Conservation (phyloP, 108 stramenopile genomes). For the Skeletonema potamos region DNA sequence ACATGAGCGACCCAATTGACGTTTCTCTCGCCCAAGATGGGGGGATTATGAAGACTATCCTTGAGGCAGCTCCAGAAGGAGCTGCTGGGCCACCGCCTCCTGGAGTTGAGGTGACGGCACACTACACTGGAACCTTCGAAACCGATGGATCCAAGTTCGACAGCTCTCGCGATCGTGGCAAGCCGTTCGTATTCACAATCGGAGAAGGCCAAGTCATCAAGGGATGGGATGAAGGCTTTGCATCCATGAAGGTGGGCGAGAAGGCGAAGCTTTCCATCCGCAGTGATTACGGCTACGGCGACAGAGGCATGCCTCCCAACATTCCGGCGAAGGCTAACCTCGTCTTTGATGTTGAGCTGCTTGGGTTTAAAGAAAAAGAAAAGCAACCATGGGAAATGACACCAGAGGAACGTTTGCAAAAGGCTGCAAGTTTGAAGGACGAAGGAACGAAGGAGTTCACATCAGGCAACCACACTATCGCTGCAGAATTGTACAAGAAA, state of each 20-base stretch:
- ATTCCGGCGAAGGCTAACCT: slow-evolving; percentile 88
- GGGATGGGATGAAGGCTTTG: slow-evolving; percentile 94
- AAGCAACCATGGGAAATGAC: slow-evolving; percentile 89
- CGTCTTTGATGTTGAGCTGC: slow-evolving; percentile 94
- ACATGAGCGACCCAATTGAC: slow-evolving; percentile 54
- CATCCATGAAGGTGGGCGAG: slow-evolving; percentile 88
- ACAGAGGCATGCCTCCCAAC: slow-evolving; percentile 80
- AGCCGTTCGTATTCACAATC: slow-evolving; percentile 94
- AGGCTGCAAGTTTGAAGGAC: slow-evolving; percentile 82
- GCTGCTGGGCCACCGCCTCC: slow-evolving; percentile 75
- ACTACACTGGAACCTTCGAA: slow-evolving; percentile 88
- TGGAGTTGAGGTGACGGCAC: slow-evolving; percentile 82
- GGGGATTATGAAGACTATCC: slow-evolving; percentile 83
- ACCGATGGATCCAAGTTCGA: slow-evolving; percentile 91
- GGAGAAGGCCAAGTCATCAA: slow-evolving; percentile 94
- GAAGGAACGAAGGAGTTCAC: slow-evolving; percentile 85
- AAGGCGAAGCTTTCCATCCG: slow-evolving; percentile 73
- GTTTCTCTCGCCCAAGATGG: slow-evolving; percentile 87
- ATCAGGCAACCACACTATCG: slow-evolving; percentile 74
- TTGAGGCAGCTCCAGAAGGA: slow-evolving; percentile 70
- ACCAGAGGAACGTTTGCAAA: slow-evolving; percentile 74
- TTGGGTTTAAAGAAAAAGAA: slow-evolving; percentile 84
- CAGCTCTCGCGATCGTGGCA: slow-evolving; percentile 78
- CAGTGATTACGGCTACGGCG: slow-evolving; percentile 94
- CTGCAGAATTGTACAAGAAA: slow-evolving; percentile 74